Evolutionary conservation across 2,329 filamentous ascomycete species (phyloP), one percentile per base, ranked within the genome.

Genomic region (Paecilomyces dactylethromorphus): DNA sequence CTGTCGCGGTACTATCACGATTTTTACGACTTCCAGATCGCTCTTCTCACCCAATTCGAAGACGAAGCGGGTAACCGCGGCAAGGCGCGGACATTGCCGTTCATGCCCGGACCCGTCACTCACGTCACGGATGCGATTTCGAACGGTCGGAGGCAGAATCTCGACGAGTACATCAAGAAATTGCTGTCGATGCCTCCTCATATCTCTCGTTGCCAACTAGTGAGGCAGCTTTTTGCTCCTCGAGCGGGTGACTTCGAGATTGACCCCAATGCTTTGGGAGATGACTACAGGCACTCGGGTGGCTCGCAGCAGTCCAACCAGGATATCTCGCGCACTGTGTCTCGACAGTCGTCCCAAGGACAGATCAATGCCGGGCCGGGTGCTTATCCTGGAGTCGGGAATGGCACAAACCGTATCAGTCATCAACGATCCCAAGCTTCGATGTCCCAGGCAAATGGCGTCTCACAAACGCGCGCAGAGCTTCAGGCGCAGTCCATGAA

Each of bases 71-170:
- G 94, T 57, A 94, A 95, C 69, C 89, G 87, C 18, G 88, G 88
- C 52, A 79, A 92, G 69, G 87, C 89, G 70, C 88, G 94, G 58
- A 91, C 89, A 8, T 77, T 99, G 12, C 94, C 94, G 1, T 97
- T 96, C 74, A 99, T 99, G 94, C 94, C 94, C 10, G 94, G 94
- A 5, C 94, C 94, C 2, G 93, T 99, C 62, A 96, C 92, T 64
- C 96, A 96, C 75, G 93, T 97, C 58, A 99, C 93, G n/a, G 93
- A 97, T 71, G 91, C 90, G 35, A 97, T 99, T 68, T 96, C 92
- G 18, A 92, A 97, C 70, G 92, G 92, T 29, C 87, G 94, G 65
- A 86, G 94, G 60, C 90, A 94, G 72, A 97, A 96, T 71, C 79
- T 99, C 45, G 92, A 99, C 69, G 90, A 93, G 56, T 99, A 99